Base-by-base conservation (phyloP, 2,329 filamentous ascomycete genomes). In the Pezizomycotina sp. region DNA sequence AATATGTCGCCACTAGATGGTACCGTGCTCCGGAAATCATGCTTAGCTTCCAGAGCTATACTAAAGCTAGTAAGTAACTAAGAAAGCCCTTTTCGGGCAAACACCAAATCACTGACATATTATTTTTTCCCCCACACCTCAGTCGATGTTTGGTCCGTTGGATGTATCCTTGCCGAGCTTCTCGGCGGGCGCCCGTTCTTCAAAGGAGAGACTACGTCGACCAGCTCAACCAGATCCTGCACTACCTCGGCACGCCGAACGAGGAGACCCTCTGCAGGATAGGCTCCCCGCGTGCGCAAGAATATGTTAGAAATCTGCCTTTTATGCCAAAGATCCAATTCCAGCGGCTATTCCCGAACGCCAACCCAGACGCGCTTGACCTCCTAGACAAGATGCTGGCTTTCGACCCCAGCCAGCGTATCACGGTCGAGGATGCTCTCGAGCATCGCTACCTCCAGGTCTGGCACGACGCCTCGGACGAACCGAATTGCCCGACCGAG, bases 141-240 rank as follows among this genome's bases (percentile, higher is more conserved):
- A 95, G 86, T 98, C 60, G 89, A 98, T 57, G 86, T 98, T 21
- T 98, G 89, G 89, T 98, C 89, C 6, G 86, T 98, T 27, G 89
- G 89, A 44, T 98, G 89, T 56, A 98, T 98, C 53, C 71, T 98
- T 35, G 89, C 89, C 35, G 89, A 98, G 60, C 73, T 98, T 8
- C 73, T 98, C 22, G 89, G 89, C 46, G 86, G 89, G 42, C 79
- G 91, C 42, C 89, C 89, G 27, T 98, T 98, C 68, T 95, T 98
- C 69, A 98, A 98, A 63, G 89, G 89, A 80, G 89, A 45, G 89
- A 98, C 63, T 98, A 98, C 55, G 89, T 98, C 59, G 89, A 98
- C 61, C 89, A 98, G 65, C 73, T 98, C 48, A 98, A 98, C 67
- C 89, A 98, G 62, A 98, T 98, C 55, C 70, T 98, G 37, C 84